phyloP scores from a whole-genome alignment of 176 grass and related monocot species.

The Raddia distichophylla region DNA sequence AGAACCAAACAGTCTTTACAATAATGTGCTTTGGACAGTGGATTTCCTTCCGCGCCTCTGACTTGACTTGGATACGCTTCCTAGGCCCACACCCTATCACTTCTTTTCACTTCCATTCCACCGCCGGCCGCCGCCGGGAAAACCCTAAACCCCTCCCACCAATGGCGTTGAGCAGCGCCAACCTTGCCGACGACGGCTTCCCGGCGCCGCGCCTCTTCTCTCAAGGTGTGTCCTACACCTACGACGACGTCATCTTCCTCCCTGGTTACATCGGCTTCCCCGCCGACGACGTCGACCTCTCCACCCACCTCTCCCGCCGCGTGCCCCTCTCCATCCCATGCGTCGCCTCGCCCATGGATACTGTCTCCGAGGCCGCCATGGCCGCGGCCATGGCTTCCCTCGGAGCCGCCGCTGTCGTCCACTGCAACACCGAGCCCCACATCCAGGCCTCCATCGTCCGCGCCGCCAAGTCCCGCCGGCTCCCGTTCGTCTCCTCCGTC shows the following conservation, averaged over 20 bases:
- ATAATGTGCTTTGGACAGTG: too few relatives aligned
- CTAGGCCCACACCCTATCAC: neutral
- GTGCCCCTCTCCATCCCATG: conserved; percentile 73
- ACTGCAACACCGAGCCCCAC: conserved; percentile 61
- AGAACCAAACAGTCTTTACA: too few relatives aligned
- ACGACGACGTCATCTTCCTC: conserved; percentile 80
- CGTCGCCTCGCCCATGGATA: conserved; percentile 97
- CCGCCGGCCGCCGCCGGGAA: conserved; percentile 26
- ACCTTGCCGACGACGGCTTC: conserved; percentile 59
- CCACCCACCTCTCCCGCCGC: conserved; percentile 80
- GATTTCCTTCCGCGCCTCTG: too few relatives aligned
- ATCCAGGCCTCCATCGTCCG: conserved; percentile 71
- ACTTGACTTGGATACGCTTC: too few relatives aligned
- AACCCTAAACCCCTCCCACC: conserved; percentile 10
- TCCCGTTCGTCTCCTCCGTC: conserved; percentile 68
- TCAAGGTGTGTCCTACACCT: conserved; percentile 81
- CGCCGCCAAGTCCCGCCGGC: conserved; percentile 72
- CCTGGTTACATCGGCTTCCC: conserved; percentile 79
- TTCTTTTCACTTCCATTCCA: neutral
- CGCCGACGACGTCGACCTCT: conserved; percentile 79
- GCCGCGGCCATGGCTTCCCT: conserved; percentile 85
- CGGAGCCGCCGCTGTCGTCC: conserved; percentile 69
- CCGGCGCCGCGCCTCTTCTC: conserved; percentile 62
- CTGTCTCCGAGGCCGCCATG: conserved; percentile 86
- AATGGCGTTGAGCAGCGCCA: conserved; percentile 36